Evolutionary conservation across 768 basidiomycete species (phyloP).

Genomic region (Trametes cingulata): DNA sequence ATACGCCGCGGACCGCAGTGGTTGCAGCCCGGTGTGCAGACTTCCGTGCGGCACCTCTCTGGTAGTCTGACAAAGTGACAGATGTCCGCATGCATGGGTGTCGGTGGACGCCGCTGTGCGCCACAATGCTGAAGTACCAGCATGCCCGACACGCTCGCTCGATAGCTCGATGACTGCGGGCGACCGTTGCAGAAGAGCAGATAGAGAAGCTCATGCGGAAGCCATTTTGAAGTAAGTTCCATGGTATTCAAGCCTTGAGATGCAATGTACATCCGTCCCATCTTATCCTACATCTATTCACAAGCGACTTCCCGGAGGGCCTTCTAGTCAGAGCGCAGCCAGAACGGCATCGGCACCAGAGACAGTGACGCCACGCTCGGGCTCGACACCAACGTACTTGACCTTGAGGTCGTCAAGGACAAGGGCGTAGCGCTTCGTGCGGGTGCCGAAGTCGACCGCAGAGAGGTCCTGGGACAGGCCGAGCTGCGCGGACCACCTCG

Average conservation of each 20-base stretch:
- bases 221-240: not conserved
- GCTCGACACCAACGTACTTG: constrained; percentile 53
- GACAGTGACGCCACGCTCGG: constrained; percentile 35
- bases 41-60: not conserved
- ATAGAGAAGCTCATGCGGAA: no score
- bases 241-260: not conserved
- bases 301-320: not conserved
- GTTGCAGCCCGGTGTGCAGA: not conserved
- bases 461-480: constrained; percentile 55
- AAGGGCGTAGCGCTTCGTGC: constrained; percentile 56
- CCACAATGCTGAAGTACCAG: not conserved
- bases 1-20: not conserved
- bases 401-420: constrained; percentile 72
- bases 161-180: no score
- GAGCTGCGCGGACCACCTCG: constrained; percentile 37
- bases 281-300: constrained; percentile 4
- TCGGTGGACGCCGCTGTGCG: not conserved
- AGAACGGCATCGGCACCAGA: constrained; percentile 45
- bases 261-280: not conserved
- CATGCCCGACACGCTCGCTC: no score
- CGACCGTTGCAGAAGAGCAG: no score
- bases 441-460: constrained; percentile 39
- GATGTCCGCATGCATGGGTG: no score
- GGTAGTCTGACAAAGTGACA: not conserved
- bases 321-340: constrained; percentile 33